Base-by-base conservation (phyloP, 768 basidiomycete species). In the Tephrocybe sp. region DNA sequence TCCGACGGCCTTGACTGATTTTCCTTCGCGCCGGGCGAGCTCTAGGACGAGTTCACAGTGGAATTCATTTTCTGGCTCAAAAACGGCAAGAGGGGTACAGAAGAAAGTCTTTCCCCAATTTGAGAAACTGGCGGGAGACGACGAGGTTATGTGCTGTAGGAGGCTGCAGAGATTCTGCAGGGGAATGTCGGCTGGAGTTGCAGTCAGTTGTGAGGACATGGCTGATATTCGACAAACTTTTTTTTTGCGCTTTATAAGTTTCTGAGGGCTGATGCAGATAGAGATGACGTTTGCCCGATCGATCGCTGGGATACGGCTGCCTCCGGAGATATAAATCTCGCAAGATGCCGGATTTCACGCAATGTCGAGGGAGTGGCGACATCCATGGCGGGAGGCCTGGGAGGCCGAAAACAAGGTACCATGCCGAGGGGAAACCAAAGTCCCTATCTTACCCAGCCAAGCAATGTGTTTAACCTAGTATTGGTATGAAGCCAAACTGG, bases 71-170 rank as follows among this genome's bases (percentile, higher is more conserved):
- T 78, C 75, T 3, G 95, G 97, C 57, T 82, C 80, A 62, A 94
- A 95, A 30, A 92, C 72, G 18, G 79, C 77, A 38, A 76, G 69
- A 15, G 93, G 91, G 1, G 62, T 61, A 60, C 88, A 91, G 16
- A 70, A 61, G 67, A 86, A 97, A 4, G 89, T 92, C 45, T 70
- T 75, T 4, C 85, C 93, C 95, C 95, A 97, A 71, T 95, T 97
- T 4, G 73, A 69, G 73, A 94, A 94, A 23, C 60, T 64, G 5
- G 78, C 64, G 33, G 70, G 61, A 8, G 67, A 65, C 36, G 62
- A 38, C 37, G 66, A 48, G 29, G 81, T 80, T 56, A 86, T 73
- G 41, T 80, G 79, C 19, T 69, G 64, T 27, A 91, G 75, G 4
- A 76, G 73, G 22, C 64, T 62, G 61, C 79, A 79, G 30, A 90